Conservation (phyloP, 371 early-diverging fungal genomes). For the Lichtheimia ornata region DNA sequence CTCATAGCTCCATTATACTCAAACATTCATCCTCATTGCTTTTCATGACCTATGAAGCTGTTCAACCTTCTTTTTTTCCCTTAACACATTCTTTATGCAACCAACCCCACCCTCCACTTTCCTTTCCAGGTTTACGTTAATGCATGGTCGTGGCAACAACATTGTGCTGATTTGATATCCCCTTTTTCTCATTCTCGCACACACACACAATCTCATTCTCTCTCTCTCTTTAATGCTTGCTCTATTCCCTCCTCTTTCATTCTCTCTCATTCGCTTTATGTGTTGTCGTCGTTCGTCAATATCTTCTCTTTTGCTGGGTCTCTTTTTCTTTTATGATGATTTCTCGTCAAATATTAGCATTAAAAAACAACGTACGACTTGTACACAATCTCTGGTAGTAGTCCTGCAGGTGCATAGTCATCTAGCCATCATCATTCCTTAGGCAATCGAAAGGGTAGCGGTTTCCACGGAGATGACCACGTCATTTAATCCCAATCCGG, state of each 20-base stretch:
- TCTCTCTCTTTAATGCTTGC: too few relatives aligned
- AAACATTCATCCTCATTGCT: not conserved
- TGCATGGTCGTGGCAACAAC: too few relatives aligned
- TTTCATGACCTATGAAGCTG: conserved; percentile 13
- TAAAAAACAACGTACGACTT: too few relatives aligned
- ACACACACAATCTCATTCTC: too few relatives aligned
- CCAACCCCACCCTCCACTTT: not conserved
- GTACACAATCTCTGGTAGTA: too few relatives aligned
- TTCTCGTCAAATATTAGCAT: too few relatives aligned
- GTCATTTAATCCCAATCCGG: conserved; percentile 41
- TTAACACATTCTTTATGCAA: conserved; percentile 5
- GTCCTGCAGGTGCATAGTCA: not conserved
- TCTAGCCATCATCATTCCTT: not conserved
- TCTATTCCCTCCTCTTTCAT: too few relatives aligned
- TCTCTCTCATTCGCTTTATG: too few relatives aligned
- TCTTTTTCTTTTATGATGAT: conserved; percentile 5
- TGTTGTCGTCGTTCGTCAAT: not conserved
- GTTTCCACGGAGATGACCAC: not conserved
- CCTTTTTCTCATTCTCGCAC: too few relatives aligned
- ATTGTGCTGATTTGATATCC: too few relatives aligned
- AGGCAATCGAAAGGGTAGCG: too few relatives aligned
- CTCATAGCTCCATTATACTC: not conserved
- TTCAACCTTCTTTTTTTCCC: conserved; percentile 1
- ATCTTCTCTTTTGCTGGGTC: not conserved
- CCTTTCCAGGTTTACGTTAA: too few relatives aligned